phyloP scores from a whole-genome alignment of 2,329 filamentous ascomycete genomes.

The Hypocrella siamensis region DNA sequence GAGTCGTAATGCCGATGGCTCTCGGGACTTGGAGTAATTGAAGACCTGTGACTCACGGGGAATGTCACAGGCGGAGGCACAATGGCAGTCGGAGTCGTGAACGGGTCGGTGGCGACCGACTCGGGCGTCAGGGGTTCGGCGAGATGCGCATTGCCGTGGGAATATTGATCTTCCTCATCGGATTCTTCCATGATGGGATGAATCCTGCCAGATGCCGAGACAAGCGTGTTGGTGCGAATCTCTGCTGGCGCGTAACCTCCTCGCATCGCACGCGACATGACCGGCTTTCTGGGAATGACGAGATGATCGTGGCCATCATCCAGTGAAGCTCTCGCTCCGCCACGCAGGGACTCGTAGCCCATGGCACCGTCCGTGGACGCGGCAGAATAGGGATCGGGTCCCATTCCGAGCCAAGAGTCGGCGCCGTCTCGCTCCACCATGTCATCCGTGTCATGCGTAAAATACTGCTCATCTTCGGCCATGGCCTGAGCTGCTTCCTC shows the following conservation, averaged over 20 bases:
- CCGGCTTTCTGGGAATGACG: constrained; percentile 18
- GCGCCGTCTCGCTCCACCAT: constrained; percentile 27
- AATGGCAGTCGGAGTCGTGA: constrained; percentile 25
- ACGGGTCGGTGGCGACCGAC: constrained; percentile 31
- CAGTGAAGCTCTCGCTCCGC: constrained; percentile 7
- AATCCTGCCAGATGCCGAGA: constrained; percentile 24
- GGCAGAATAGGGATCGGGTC: neutral
- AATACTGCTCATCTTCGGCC: constrained; percentile 31
- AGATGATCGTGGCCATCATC: constrained; percentile 16
- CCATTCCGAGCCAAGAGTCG: constrained; percentile 1
- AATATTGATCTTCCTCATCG: constrained; percentile 32
- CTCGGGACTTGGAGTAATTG: constrained; percentile 26
- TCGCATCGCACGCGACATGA: constrained; percentile 11
- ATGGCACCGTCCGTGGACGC: constrained; percentile 21
- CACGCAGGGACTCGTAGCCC: constrained; percentile 35
- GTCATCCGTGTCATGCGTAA: constrained; percentile 26
- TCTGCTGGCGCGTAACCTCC: constrained; percentile 17
- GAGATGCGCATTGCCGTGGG: constrained; percentile 4
- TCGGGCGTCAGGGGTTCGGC: constrained; percentile 14
- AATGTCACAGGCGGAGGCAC: constrained; percentile 9
- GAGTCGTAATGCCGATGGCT: constrained; percentile 22
- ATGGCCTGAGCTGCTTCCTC: constrained; percentile 32
- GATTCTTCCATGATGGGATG: constrained; percentile 45
- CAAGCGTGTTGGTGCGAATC: constrained; percentile 12
- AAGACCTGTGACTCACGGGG: constrained; percentile 15